phyloP scores from a whole-genome alignment of 805 yeast species.

The Yarrowia osloensis region DNA sequence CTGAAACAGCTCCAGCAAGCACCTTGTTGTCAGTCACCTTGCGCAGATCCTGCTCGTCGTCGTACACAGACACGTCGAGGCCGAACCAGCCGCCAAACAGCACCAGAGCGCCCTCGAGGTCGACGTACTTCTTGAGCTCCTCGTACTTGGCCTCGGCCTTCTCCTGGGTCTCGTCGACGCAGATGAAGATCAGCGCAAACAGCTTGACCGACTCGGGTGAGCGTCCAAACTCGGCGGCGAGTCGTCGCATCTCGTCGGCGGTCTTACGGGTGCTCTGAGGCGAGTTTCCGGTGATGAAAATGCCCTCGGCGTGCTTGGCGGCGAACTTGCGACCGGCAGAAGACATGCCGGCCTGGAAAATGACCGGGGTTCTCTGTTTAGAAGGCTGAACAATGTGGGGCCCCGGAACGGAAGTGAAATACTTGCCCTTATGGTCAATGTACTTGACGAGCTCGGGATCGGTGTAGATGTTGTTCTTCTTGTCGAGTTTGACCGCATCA shows the following conservation, averaged over 20 bases:
- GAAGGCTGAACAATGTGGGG: slow-evolving; percentile 50
- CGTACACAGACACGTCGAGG: slow-evolving; percentile 45
- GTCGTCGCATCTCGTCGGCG: slow-evolving; percentile 41
- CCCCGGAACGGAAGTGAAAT: slow-evolving; percentile 47
- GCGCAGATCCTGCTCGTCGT: slow-evolving; percentile 42
- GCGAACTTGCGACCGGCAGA: slow-evolving; percentile 48
- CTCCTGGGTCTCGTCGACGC: slow-evolving; percentile 48
- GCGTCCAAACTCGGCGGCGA: slow-evolving; percentile 45
- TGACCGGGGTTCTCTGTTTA: slow-evolving; percentile 50
- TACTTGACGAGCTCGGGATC: slow-evolving; percentile 47
- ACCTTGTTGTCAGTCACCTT: slow-evolving; percentile 43
- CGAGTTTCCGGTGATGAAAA: slow-evolving; percentile 46
- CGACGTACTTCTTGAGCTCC: slow-evolving; percentile 43
- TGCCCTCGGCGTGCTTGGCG: slow-evolving; percentile 49
- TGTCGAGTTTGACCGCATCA: slow-evolving; percentile 45
- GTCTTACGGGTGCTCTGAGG: slow-evolving; percentile 42
- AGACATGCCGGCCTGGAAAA: slow-evolving; percentile 51
- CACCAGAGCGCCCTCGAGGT: slow-evolving; percentile 48
- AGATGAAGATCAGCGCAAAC: slow-evolving; percentile 45
- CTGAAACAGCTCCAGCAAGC: slow-evolving; percentile 42
- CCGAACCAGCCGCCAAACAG: slow-evolving; percentile 49
- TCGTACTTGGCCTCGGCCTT: slow-evolving; percentile 47
- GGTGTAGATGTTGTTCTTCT: slow-evolving; percentile 34
- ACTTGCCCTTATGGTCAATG: slow-evolving; percentile 48
- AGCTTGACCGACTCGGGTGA: slow-evolving; percentile 46